Conservation (phyloP, 2,329 filamentous ascomycete genomes). For the Reticulascus tulasneorum region DNA sequence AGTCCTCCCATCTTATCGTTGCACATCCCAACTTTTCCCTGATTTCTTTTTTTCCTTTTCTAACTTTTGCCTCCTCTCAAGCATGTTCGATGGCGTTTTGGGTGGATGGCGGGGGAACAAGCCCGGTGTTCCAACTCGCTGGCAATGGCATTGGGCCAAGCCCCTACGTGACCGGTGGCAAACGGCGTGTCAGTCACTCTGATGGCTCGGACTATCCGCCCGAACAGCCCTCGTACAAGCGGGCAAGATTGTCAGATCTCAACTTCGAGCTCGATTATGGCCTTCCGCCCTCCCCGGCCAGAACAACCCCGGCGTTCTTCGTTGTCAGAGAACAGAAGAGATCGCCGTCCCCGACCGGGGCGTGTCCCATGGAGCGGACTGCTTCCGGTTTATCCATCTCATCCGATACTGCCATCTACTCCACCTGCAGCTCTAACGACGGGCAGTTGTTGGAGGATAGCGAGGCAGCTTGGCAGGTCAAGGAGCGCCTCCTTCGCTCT, state of each 20-base stretch:
- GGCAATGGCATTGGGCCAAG: constrained; percentile 6
- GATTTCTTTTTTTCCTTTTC: constrained; percentile 2
- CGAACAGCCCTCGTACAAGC: constrained; percentile 15
- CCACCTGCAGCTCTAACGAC: constrained; percentile 22
- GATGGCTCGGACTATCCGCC: constrained; percentile 24
- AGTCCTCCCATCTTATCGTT: constrained; percentile 1
- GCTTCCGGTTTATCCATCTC: constrained; percentile 46
- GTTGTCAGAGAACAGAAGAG: constrained; percentile 31
- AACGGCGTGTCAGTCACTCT: constrained; percentile 33
- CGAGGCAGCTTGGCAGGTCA: constrained; percentile 45
- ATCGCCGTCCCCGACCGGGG: constrained; percentile 12
- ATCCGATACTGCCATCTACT: constrained; percentile 30
- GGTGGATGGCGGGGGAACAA: constrained; percentile 13
- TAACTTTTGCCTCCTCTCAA: constrained; percentile 13
- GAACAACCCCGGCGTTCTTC: constrained; percentile 31
- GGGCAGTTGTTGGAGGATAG: constrained; percentile 39
- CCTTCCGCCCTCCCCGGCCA: constrained; percentile 20
- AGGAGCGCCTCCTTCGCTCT: constrained; percentile 40
- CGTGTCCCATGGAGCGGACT: constrained; percentile 41
- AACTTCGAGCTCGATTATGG: background rate
- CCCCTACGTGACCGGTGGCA: constrained; percentile 30
- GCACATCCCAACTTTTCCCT: constrained; percentile 2
- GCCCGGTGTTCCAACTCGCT: constrained; percentile 6
- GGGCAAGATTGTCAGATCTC: constrained; percentile 4
- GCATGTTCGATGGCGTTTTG: constrained; percentile 29